A percentile compares a stretch with the other conserved stretches of the same genome.
Conservation (phyloP, 331 rosid species). For the Spiraea crenata region DNA sequence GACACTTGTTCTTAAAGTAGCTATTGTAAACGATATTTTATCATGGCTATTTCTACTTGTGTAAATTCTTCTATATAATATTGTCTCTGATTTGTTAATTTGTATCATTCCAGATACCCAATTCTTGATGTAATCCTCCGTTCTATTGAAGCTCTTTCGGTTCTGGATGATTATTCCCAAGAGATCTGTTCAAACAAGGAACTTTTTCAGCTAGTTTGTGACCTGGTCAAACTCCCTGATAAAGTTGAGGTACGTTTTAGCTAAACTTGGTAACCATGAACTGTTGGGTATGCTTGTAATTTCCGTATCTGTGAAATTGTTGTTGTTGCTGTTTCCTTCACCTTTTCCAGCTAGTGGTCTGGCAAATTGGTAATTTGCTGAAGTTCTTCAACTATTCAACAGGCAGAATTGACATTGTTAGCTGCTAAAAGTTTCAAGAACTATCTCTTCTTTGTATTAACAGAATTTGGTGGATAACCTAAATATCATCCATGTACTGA, state of each 20-base stretch:
- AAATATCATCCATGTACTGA: neutral
- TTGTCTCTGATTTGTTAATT: constrained; percentile 4
- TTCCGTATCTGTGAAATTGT: neutral
- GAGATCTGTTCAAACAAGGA: constrained; percentile 69
- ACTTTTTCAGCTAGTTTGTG: constrained; percentile 53
- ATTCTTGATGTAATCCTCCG: constrained; percentile 76
- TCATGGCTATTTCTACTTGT: neutral
- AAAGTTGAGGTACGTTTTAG: constrained; percentile 72
- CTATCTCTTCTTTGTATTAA: neutral
- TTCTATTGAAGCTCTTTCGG: constrained; percentile 73
- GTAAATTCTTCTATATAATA: neutral
- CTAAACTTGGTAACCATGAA: constrained; percentile 5
- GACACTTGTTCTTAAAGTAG: neutral
- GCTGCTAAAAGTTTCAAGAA: neutral
- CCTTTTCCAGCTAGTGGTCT: constrained; percentile 8
- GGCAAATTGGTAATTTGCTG: neutral
- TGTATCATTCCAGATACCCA: constrained; percentile 56
- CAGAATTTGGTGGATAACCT: neutral
- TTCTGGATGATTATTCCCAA: constrained; percentile 65
- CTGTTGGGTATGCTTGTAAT: neutral
- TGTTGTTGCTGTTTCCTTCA: constrained; percentile 1
- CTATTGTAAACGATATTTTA: neutral
- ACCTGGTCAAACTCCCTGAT: constrained; percentile 67
- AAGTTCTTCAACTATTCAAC: neutral
- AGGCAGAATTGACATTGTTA: neutral